Percentiles rank a stretch among this genome's conserved stretches.
Conservation (phyloP, 108 stramenopile species). For the Poteriospumella lacustris region DNA sequence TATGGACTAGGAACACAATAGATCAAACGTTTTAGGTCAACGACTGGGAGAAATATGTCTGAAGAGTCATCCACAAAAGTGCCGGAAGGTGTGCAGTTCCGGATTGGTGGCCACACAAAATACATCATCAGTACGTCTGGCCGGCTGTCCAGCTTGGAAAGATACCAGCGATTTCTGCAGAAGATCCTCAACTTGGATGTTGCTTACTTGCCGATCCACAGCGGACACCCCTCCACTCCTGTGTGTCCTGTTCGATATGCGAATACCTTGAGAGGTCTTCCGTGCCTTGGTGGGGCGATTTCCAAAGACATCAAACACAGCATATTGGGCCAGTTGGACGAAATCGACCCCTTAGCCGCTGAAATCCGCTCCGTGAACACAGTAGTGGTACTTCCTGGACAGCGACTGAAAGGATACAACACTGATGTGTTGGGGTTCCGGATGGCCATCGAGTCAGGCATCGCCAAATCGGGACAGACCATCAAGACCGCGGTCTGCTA, state of each 20-base stretch:
- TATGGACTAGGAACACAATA: too few relatives aligned
- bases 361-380: background rate
- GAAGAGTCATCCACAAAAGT: too few relatives aligned
- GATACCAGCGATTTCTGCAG: constrained; percentile 1
- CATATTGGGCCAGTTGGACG: background rate
- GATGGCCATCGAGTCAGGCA: background rate
- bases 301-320: constrained; percentile 10
- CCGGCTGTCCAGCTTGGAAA: background rate
- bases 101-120: background rate
- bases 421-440: background rate
- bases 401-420: background rate
- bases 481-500: background rate
- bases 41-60: too few relatives aligned
- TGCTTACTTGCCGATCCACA: constrained; percentile 5
- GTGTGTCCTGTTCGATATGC: background rate
- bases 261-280: background rate
- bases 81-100: background rate
- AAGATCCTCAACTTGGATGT: background rate
- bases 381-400: background rate
- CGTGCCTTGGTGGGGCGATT: constrained; percentile 8
- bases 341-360: background rate
- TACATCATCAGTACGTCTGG: constrained; percentile 13
- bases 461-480: background rate
- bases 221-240: background rate
- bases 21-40: too few relatives aligned